Conservation (phyloP, 257 asterid species). For the Solanum chiquidenum region DNA sequence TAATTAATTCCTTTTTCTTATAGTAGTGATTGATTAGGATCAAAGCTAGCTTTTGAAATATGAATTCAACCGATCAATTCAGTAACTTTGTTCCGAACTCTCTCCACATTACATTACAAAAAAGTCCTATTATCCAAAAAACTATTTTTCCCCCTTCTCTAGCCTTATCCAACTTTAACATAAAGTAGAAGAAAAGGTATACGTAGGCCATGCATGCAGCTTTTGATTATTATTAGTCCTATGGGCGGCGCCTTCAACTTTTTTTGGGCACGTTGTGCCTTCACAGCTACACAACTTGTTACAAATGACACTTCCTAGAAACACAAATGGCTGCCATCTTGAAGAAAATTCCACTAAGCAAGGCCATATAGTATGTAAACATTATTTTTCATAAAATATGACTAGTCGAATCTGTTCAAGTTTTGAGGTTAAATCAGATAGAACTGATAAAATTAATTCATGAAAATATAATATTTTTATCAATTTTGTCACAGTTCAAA, state of each 20-base stretch:
- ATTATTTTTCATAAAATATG: neutral
- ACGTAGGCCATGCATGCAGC: neutral
- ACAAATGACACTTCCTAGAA: neutral
- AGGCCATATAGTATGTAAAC: neutral
- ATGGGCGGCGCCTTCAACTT: neutral
- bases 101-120: neutral
- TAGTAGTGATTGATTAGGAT: neutral
- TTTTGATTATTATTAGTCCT: neutral
- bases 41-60: neutral
- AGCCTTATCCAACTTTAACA: neutral
- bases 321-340: neutral
- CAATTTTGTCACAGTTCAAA: no score
- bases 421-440: neutral
- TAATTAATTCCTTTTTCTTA: neutral
- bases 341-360: neutral
- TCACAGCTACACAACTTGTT: neutral
- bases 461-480: neutral
- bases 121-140: neutral
- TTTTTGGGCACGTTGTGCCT: neutral
- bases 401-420: neutral
- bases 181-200: neutral
- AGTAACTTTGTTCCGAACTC: accelerated
- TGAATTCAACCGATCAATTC: neutral
- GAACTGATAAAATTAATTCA: neutral
- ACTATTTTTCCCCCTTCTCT: accelerated